Evolutionary conservation across 495 filamentous ascomycete genomes (phyloP).

Genomic region (Extremus antarcticus): DNA sequence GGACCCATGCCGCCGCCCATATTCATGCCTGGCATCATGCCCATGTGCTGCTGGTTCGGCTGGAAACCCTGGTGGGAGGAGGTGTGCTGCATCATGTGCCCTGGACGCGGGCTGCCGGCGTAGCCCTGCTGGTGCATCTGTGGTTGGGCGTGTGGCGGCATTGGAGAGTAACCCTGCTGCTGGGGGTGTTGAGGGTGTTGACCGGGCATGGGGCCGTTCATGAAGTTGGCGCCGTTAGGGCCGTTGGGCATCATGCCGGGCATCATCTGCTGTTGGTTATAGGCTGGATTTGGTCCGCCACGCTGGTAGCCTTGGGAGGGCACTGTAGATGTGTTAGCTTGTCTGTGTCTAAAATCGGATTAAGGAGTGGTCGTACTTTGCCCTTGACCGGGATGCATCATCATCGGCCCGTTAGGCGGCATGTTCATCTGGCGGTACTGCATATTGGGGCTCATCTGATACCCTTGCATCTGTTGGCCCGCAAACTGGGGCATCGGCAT

Average conservation of each 20-base stretch:
- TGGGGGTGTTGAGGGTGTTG: conserved; percentile 43
- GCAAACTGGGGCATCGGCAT: conserved; percentile 47
- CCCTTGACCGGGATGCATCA: conserved; percentile 1
- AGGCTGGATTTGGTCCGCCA: not conserved
- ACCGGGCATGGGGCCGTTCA: conserved; percentile 32
- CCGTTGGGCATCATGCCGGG: not conserved
- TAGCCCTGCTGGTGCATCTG: conserved; percentile 58
- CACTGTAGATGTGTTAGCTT: conserved; percentile 3
- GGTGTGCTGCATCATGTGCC: conserved; percentile 28
- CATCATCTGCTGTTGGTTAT: conserved; percentile 3
- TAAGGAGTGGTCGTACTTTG: conserved; percentile 1
- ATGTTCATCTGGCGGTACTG: conserved; percentile 17
- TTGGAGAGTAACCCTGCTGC: conserved; percentile 63
- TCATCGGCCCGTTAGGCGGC: not conserved
- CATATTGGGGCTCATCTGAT: conserved; percentile 48
- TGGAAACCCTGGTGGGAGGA: conserved; percentile 33
- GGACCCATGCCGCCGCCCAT: conserved; percentile 40
- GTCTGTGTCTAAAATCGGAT: no score
- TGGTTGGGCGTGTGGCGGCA: conserved; percentile 54
- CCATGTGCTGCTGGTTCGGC: conserved; percentile 6
- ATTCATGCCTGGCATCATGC: conserved; percentile 19
- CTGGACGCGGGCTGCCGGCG: conserved; percentile 25
- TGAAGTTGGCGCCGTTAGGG: conserved; percentile 67
- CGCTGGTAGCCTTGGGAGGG: not conserved
- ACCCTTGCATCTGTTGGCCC: conserved; percentile 61